These are phyloP conservation scores for Neurospora sp. DNA, from an alignment of 495 filamentous ascomycete species.

Conservation along the genomic window DNA sequence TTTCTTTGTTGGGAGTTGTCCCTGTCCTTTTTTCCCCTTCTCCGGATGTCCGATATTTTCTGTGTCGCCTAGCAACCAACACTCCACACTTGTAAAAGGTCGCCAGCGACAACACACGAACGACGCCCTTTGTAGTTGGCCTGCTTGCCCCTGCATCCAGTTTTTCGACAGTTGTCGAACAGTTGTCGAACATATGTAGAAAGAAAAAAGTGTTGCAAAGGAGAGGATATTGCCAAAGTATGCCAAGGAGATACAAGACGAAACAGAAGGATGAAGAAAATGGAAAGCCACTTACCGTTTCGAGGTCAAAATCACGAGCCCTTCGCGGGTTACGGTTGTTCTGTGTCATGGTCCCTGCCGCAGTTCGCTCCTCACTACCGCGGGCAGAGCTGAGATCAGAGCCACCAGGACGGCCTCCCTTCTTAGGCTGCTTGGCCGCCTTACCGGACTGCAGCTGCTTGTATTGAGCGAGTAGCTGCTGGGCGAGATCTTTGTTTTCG, in stretches of 20 bases:
- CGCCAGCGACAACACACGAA: background rate
- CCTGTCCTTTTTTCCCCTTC: background rate
- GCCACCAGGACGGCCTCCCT: slow-evolving; percentile 53
- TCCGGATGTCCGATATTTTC: background rate
- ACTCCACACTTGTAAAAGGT: background rate
- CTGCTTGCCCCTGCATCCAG: background rate
- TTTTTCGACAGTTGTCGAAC: background rate
- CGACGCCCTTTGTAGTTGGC: background rate
- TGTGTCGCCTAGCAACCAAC: background rate
- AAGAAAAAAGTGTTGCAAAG: background rate
- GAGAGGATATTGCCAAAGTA: background rate
- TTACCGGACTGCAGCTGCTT: slow-evolving; percentile 36
- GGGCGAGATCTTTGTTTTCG: slow-evolving; percentile 83
- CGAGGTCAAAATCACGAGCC: slow-evolving; percentile 66
- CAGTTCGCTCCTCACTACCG: slow-evolving; percentile 77
- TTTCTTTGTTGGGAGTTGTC: background rate
- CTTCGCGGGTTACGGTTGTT: slow-evolving; percentile 60
- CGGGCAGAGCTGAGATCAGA: slow-evolving; percentile 72
- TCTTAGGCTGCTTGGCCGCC: slow-evolving; percentile 31
- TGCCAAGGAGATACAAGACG: background rate
- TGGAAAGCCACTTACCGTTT: slow-evolving; percentile 54
- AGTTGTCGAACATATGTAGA: background rate
- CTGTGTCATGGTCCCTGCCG: slow-evolving; percentile 43
- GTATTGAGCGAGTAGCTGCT: slow-evolving; percentile 48
- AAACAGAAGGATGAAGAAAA: slow-evolving; percentile 9